A percentile compares a stretch with the other conserved stretches of the same genome.
Evolutionary conservation across 805 yeast species (phyloP).

Genomic region (Ogataea saltuana): DNA sequence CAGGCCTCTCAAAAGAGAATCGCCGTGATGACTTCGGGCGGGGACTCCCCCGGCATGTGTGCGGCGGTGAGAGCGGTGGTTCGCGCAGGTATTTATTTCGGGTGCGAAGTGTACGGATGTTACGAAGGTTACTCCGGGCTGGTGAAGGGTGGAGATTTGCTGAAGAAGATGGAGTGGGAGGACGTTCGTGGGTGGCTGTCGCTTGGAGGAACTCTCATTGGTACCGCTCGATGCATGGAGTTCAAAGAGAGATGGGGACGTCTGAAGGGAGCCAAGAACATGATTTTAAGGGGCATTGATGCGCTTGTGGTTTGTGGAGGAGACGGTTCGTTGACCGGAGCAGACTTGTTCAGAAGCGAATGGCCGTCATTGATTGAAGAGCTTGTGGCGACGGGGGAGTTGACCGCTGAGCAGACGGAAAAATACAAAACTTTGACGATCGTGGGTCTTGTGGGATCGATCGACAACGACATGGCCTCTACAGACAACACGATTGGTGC

Average conservation of each 20-base stretch:
- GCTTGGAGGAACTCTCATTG: constrained; percentile 93
- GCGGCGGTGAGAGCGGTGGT: constrained; percentile 95
- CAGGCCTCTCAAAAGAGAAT: constrained; percentile 52
- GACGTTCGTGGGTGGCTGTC: constrained; percentile 94
- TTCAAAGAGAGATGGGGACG: constrained; percentile 88
- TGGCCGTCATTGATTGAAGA: constrained; percentile 90
- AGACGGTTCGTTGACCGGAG: constrained; percentile 98
- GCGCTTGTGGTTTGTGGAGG: constrained; percentile 97
- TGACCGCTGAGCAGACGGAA: constrained; percentile 60
- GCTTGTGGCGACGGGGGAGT: constrained; percentile 53
- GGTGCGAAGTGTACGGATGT: constrained; percentile 89
- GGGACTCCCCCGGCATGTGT: constrained; percentile 99
- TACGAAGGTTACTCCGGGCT: constrained; percentile 95
- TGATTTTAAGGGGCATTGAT: constrained; percentile 87
- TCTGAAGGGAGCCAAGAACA: constrained; percentile 75
- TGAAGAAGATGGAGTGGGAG: constrained; percentile 84
- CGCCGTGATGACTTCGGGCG: constrained; percentile 98
- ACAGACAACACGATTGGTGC: constrained; percentile 98
- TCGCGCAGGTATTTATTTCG: constrained; percentile 81
- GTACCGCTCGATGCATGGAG: constrained; percentile 90
- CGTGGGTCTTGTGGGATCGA: constrained; percentile 94
- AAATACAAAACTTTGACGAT: constrained; percentile 74
- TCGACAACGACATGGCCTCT: constrained; percentile 96
- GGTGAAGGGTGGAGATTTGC: constrained; percentile 75
- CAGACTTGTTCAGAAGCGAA: constrained; percentile 88